Evolutionary conservation across 345 rosid species (phyloP), one percentile per base, ranked within the genome.

Genomic region (Dipteronia dyeriana): DNA sequence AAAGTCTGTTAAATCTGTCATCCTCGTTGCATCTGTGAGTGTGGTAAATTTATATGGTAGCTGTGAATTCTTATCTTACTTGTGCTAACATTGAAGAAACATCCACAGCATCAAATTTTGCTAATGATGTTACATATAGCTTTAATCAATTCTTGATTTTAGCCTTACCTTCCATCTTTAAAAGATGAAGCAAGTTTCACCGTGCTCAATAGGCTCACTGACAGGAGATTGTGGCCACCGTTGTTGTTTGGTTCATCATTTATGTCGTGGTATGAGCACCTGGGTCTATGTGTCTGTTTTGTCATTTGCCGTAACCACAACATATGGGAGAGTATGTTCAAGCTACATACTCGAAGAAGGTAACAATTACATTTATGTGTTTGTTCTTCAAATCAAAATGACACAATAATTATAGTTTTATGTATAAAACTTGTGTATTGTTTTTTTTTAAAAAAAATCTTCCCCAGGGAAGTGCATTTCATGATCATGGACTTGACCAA

Each of bases 231-330:
- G 45, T 94, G 98, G 94, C 98, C 97, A 3, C 97, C 91, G 2
- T 34, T 82, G 19, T 29, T 79, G 29, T 92, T 92, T 80, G 89
- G 88, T 53, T 60, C 87, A 43, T 81, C 97, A 10, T 84, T 88
- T 65, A 90, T 91, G 94, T 86, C 93, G 53, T 91, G 97, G 98
- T 92, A 91, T 47, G 96, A 94, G 53, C 97, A 94, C 76, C 72
- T 94, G 69, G 89, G 91, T 9, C 87, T 96, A 68, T 87, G 89
- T 25, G 76, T 90, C n/a, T 91, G 94, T 65, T 84, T 91, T 53
- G 26, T 91, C 1, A 13, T 88, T 62, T 92, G 94, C 83, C 81
- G 85, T 61, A 82, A 92, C 80, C 98, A 90, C 84, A 79, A 85
- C 80, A 78, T 75, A 0, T 92, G 97, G 93, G 97, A 92, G 85